Evolutionary conservation across 305 asterid species (phyloP).

Genomic region (Fraxinus ornus): DNA sequence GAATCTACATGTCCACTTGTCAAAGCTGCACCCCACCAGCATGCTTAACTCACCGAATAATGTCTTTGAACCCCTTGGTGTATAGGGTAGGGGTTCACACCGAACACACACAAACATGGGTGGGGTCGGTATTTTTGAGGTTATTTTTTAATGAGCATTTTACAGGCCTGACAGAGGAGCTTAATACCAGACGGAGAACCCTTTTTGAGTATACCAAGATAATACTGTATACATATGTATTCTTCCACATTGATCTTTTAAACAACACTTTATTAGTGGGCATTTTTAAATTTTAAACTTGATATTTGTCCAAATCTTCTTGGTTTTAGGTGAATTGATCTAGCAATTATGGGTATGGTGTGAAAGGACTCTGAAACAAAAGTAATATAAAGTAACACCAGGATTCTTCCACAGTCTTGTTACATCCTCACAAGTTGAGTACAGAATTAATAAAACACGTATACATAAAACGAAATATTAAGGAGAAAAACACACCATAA

Average conservation of each 20-base stretch:
- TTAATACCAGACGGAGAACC: no score
- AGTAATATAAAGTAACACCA: not conserved
- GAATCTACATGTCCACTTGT: conserved; percentile 26
- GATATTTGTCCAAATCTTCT: conserved; percentile 33
- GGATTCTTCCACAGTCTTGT: conserved; percentile 14
- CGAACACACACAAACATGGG: no score
- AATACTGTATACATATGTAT: conserved; percentile 9
- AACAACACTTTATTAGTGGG: conserved; percentile 13
- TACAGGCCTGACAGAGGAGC: no score
- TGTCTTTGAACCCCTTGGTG: conserved; percentile 25
- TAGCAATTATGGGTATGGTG: not conserved
- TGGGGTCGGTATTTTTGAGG: no score
- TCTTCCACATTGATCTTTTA: conserved; percentile 15
- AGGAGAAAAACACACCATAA: not conserved
- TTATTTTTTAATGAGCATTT: no score
- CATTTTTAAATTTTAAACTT: not conserved
- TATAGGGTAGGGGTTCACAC: no score
- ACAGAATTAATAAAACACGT: conserved; percentile 25
- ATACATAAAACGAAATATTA: conserved; percentile 9
- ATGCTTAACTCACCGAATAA: conserved; percentile 30
- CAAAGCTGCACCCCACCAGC: conserved; percentile 22
- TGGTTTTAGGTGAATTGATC: conserved; percentile 30
- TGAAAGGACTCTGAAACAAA: not conserved
- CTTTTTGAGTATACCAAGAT: conserved; percentile 35
- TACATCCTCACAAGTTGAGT: conserved; percentile 33